These are phyloP conservation scores for Gloeostereum incarnatum DNA, from an alignment of 768 basidiomycete genomes.

Conservation along the genomic window DNA sequence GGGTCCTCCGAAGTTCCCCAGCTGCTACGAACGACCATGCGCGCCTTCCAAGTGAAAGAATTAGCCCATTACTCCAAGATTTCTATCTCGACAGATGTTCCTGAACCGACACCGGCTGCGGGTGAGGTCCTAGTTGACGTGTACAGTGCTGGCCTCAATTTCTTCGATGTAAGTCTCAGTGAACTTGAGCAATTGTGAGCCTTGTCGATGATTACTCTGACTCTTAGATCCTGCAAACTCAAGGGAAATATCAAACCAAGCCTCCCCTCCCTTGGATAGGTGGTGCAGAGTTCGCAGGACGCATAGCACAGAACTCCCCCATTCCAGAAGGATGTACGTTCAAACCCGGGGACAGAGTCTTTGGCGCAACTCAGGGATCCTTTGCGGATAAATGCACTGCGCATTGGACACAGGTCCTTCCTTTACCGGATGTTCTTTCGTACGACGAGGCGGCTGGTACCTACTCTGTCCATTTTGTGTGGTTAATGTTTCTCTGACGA, in stretches of 20 bases:
- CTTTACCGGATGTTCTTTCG: constrained; percentile 66
- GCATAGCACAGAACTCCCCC: constrained; percentile 56
- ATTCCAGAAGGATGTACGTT: constrained; percentile 75
- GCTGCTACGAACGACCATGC: no score
- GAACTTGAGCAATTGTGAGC: background rate
- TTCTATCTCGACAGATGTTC: constrained; percentile 37
- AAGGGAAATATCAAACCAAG: constrained; percentile 84
- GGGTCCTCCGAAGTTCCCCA: no score
- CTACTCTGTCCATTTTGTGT: constrained; percentile 11
- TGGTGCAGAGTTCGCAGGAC: constrained; percentile 82
- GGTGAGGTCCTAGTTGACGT: constrained; percentile 68
- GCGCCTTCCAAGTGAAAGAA: constrained; percentile 66
- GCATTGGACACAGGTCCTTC: constrained; percentile 38
- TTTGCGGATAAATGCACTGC: constrained; percentile 71
- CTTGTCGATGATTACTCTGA: constrained; percentile 8
- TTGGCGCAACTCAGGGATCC: constrained; percentile 69
- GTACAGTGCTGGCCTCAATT: constrained; percentile 68
- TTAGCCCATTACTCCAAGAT: constrained; percentile 64
- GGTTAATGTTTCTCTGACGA: background rate
- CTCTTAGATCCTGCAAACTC: constrained; percentile 67
- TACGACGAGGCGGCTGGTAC: constrained; percentile 82
- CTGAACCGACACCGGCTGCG: constrained; percentile 43
- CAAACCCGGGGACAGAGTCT: constrained; percentile 80
- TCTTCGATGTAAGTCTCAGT: constrained; percentile 48
- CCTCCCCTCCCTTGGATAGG: constrained; percentile 81